Base-by-base conservation (phyloP, 1,284 basidiomycete genomes). In the Puccinia hordei region DNA sequence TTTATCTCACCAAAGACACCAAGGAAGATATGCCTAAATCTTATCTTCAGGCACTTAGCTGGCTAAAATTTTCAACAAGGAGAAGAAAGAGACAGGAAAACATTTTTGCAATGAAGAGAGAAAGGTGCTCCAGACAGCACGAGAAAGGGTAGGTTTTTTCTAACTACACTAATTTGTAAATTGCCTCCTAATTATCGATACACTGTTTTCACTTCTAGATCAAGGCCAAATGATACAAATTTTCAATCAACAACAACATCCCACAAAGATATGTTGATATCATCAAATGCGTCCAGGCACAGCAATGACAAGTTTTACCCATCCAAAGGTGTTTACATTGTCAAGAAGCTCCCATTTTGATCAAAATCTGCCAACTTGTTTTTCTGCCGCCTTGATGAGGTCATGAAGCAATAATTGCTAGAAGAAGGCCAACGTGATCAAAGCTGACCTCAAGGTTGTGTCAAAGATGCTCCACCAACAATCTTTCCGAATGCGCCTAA, bases 21-120 rank as follows among this genome's bases (percentile, higher is more conserved):
- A n/a, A n/a, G n/a, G n/a, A n/a, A n/a, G n/a, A n/a, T n/a, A n/a
- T n/a, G n/a, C n/a, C n/a, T n/a, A n/a, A n/a, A n/a, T n/a, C n/a
- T n/a, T n/a, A n/a, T n/a, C n/a, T n/a, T n/a, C n/a, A n/a, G n/a
- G n/a, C n/a, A n/a, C n/a, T n/a, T n/a, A n/a, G 24, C 17, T 66
- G 59, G 74, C 44, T 15, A n/a, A 27, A 1, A 77, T 51, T 17
- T 77, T 51, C n/a, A 19, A 17, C 15, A 30, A 55, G 22, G 74
- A 77, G n/a, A 51, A 38, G 24, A 68, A 68, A 66, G 46, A 66
- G 44, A 19, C 17, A 30, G 74, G 74, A 4, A 76, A 66, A 33
- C 30, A 66, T 68, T 5, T 35, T 33, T 38, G 30, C 19, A 46
- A 66, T 38, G 46, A 77, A 17, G 46, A 68, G 15, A 77, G 35